phyloP scores from a whole-genome alignment of 1,139 yeast species.

The Suhomyces taliae region DNA sequence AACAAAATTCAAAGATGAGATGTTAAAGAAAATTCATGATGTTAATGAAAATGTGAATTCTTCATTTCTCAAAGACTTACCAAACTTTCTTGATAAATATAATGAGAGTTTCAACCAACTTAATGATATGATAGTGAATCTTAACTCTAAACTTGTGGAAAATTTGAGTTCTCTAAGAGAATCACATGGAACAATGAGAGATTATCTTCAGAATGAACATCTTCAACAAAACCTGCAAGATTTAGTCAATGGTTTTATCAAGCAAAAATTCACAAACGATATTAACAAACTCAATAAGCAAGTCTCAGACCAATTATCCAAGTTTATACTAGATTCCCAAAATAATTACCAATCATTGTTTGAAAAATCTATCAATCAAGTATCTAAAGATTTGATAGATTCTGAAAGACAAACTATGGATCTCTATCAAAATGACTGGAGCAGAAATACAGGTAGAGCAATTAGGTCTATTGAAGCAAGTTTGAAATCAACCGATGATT shows the following conservation, averaged over 20 bases:
- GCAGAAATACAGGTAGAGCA: constrained; percentile 3
- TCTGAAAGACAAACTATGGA: constrained; percentile 9
- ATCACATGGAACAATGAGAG: constrained; percentile 10
- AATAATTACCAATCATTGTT: constrained; percentile 8
- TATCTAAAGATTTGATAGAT: constrained; percentile 8
- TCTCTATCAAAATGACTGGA: constrained; percentile 10
- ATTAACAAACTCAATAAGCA: constrained; percentile 4
- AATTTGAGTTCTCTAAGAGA: constrained; percentile 5
- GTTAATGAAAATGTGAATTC: constrained; percentile 12
- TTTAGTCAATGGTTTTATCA: constrained; percentile 3
- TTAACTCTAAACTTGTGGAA: constrained; percentile 8
- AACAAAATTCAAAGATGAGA: constrained; percentile 9
- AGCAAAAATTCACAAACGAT: constrained; percentile 4
- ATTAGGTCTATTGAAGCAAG: constrained; percentile 6
- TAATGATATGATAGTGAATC: constrained; percentile 8
- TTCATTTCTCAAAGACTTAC: constrained; percentile 13
- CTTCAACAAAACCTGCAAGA: constrained; percentile 5
- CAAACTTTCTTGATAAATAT: constrained; percentile 13
- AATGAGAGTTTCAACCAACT: constrained; percentile 11
- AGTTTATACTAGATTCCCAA: constrained; percentile 2
- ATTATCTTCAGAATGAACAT: constrained; percentile 8
- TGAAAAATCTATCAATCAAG: constrained; percentile 8
- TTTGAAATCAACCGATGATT: constrained; percentile 2
- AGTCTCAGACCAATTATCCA: background rate
- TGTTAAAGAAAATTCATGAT: constrained; percentile 7